A percentile compares a stretch with the other conserved stretches of the same genome.
Conservation (phyloP, 495 filamentous ascomycete genomes). For the Aspergillus wentii region DNA sequence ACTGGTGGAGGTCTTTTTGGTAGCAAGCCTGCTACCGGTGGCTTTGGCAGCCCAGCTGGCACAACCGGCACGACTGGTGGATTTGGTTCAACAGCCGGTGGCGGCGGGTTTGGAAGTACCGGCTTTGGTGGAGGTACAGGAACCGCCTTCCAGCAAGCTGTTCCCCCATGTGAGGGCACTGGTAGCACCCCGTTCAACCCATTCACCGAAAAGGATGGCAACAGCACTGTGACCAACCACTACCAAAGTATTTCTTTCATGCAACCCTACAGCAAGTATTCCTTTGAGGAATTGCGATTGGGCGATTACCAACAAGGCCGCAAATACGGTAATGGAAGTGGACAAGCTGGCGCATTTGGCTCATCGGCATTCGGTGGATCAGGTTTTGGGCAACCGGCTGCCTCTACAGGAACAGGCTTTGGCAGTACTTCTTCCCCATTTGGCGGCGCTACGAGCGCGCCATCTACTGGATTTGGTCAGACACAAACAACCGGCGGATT, state of each 20-base stretch:
- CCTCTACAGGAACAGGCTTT: conserved; percentile 41
- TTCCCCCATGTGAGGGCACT: conserved; percentile 60
- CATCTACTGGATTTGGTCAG: conserved; percentile 36
- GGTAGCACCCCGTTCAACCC: conserved; percentile 68
- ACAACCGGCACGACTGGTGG: conserved; percentile 12
- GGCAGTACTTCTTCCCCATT: conserved; percentile 49
- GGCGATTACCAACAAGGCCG: conserved; percentile 88
- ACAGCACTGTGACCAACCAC: conserved; percentile 54
- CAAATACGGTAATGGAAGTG: conserved; percentile 72
- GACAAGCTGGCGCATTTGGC: conserved; percentile 82
- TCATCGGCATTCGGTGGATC: conserved; percentile 34
- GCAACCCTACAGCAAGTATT: conserved; percentile 82
- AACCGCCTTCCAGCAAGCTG: conserved; percentile 42
- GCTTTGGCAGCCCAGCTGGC: conserved; percentile 33
- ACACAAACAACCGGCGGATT: conserved; percentile 55
- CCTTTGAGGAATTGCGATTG: conserved; percentile 82
- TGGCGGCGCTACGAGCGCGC: conserved; percentile 45
- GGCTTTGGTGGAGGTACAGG: conserved; percentile 39
- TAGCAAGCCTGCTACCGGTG: conserved; percentile 26
- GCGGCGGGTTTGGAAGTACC: conserved; percentile 19
- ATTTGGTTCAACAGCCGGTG: conserved; percentile 25
- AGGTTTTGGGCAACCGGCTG: conserved; percentile 36
- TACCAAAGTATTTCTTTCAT: conserved; percentile 88
- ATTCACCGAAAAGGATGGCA: conserved; percentile 75
- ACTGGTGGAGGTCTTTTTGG: conserved; percentile 49